Evolutionary conservation across 1,284 basidiomycete species (phyloP), one percentile per base, ranked within the genome.

Genomic region (Sphaerobolus stellatus): DNA sequence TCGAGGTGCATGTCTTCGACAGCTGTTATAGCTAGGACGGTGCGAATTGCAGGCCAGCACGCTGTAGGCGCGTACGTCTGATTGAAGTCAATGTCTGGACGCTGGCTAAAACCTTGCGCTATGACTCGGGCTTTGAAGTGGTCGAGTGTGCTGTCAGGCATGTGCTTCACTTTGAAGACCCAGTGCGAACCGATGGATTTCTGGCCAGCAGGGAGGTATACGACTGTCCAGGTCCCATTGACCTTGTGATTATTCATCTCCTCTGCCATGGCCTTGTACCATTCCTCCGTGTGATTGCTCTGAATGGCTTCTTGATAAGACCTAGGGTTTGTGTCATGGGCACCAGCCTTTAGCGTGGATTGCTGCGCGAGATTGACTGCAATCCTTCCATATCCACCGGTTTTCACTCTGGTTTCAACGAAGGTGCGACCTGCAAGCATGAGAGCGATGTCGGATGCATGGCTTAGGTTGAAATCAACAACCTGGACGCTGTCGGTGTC

Each of bases 1-100:
- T 64, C 59, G 7, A 76, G 58, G 13, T 71, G 62, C 38, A 73
- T 64, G 54, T 74, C 66, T 33, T 68, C 55, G 16, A 61, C 16
- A 0, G 64, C 63, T 5, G 64, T 67, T 1, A 69, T 25, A 0
- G 65, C 59, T 9, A 69, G 47, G 1, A 70, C 44, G 4, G 59
- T 31, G 0, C 66, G 54, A 2, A 70, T 43, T 1, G 66, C 57
- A 2, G 51, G 48, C 22, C 61, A 59, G 16, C 62, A 49, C 16
- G 62, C 64, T 0, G 68, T 62, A 5, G 68, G 70, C 0, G 68
- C 57, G 41, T 58, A 69, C n/a, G 65, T 69, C 33, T 70, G 56
- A 8, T 63, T 58, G 51, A 62, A 75, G 58, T 76, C 68, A n/a
- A 72, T 45, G 6, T 73, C 70, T 13, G 60, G 57, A 5, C 41